Conservation (phyloP, 2,329 filamentous ascomycete species). For the Phaeosphaeria sp. region DNA sequence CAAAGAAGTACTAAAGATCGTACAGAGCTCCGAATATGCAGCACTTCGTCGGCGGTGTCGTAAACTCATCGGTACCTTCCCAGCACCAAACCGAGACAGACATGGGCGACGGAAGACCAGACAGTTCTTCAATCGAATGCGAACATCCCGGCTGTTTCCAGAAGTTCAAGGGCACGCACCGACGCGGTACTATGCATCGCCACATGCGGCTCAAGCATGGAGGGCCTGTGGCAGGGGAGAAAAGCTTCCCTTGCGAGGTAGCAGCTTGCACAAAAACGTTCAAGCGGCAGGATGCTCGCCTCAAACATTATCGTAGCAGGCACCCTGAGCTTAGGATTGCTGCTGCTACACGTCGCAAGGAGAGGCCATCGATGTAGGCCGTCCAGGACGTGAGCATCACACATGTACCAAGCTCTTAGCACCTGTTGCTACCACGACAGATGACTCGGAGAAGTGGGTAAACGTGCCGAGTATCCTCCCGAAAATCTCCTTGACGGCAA, state of each 20-base stretch:
- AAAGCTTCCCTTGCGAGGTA: not conserved
- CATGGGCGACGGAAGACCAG: not conserved
- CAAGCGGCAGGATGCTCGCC: slow-evolving; percentile 1
- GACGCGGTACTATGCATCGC: not conserved
- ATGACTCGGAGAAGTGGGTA: too few relatives aligned
- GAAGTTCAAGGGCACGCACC: not conserved
- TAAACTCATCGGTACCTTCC: not conserved
- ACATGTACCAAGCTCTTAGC: not conserved
- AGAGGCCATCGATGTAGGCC: not conserved
- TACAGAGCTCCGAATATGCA: too few relatives aligned
- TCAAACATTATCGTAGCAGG: slow-evolving; percentile 1
- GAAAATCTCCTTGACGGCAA: too few relatives aligned
- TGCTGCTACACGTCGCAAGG: not conserved
- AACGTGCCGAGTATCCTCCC: too few relatives aligned
- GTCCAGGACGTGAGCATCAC: not conserved
- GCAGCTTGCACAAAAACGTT: not conserved
- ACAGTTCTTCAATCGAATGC: not conserved
- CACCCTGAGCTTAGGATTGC: not conserved
- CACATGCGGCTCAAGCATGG: slow-evolving; percentile 3
- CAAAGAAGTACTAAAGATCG: too few relatives aligned
- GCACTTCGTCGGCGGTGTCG: too few relatives aligned
- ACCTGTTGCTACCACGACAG: too few relatives aligned
- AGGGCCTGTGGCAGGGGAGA: not conserved
- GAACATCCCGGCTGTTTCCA: not conserved
- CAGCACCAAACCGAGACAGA: not conserved